Conservation (phyloP, 192 early-diverging fungal genomes). For the Dimargaris cristalligena region DNA sequence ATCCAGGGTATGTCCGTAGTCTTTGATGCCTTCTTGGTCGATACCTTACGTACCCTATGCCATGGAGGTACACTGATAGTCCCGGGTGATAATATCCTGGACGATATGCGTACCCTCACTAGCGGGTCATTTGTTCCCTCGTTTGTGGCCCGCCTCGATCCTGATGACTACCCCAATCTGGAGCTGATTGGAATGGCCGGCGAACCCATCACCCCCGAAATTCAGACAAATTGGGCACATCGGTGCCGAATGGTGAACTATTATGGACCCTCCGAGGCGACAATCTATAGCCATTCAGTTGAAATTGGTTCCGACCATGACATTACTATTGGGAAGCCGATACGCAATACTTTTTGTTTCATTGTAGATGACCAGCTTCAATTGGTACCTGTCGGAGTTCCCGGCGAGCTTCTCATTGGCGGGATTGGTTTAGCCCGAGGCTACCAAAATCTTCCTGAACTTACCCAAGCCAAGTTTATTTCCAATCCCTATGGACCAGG, state of each 20-base stretch:
- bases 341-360: neutral
- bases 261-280: slow-evolving; percentile 1
- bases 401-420: neutral
- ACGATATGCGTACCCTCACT: neutral
- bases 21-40: neutral
- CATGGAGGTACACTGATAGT: neutral
- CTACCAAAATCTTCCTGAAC: neutral
- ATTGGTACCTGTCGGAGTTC: neutral
- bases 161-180: neutral
- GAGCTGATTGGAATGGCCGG: neutral
- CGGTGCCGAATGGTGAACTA: neutral
- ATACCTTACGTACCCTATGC: neutral
- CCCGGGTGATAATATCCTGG: neutral
- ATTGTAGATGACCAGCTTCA: neutral
- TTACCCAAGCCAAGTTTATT: neutral
- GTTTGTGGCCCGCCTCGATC: neutral
- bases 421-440: neutral
- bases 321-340: slow-evolving; percentile 16
- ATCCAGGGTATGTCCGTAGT: neutral
- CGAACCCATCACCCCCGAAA: neutral
- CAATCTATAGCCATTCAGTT: neutral
- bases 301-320: neutral
- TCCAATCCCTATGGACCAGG: neutral
- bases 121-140: neutral
- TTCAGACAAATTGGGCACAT: neutral